Evolutionary conservation across 495 filamentous ascomycete genomes (phyloP), one percentile per base, ranked within the genome.

Genomic region (Jackrogersella minutella): DNA sequence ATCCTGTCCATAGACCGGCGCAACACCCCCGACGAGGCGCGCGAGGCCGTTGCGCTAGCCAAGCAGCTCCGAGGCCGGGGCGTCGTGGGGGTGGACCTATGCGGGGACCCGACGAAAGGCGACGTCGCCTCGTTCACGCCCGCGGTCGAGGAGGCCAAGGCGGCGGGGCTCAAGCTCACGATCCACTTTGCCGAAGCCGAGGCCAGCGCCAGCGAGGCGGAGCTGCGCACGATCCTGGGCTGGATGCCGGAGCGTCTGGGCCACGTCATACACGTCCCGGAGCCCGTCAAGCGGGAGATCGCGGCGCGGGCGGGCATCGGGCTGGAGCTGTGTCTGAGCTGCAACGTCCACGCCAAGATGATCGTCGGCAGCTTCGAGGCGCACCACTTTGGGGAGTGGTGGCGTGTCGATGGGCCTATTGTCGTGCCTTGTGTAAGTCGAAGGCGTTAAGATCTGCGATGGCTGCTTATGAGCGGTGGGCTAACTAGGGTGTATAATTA

Each of bases 81-180:
- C 33, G 85, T 95, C 41, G 90, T 95, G 0, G 92, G 89, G 30
- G 71, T 96, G 41, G 92, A 96, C 74, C 81, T 96, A 10, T 93
- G 91, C 76, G 91, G 92, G 5, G 86, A 96, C 69, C 91, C 92
- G 13, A 77, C 80, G 7, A 82, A 81, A 57, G 86, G 87, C 10
- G 82, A 88, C 28, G 80, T 92, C 44, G 74, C 79, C 0, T 69
- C 80, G 1, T 90, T 89, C 68, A 68, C 76, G 2, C 79, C 80
- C 6, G 82, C 86, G 1, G 88, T 94, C 51, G 66, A 69, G 1
- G 74, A 76, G 28, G 90, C 90, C 5, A 80, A 82, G 59, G 60
- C 67, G 5, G 62, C 73, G 0, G 83, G 82, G 0, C 73, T 95
- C 17, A 80, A 81, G 1, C 72, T 92, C 11, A 93, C 92, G 1